These are phyloP conservation scores for Corniculantispora saksenae DNA, from an alignment of 2,329 filamentous ascomycete species.

Conservation along the genomic window DNA sequence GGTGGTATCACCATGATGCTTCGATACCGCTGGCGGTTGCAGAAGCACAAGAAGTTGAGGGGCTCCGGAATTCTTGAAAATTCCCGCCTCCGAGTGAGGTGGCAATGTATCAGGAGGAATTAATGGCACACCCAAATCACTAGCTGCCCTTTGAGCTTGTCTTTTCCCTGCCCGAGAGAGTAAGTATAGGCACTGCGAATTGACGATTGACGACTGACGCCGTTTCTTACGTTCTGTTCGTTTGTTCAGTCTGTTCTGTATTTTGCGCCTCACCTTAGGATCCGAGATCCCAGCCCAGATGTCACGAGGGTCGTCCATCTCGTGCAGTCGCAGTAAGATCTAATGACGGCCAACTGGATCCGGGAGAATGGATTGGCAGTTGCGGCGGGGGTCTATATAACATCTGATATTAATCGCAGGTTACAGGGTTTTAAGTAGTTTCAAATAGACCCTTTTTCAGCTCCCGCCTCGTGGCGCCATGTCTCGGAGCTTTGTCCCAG, in stretches of 20 bases:
- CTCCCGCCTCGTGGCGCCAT: too few species aligned
- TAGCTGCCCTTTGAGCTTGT: background rate
- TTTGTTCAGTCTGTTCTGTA: background rate
- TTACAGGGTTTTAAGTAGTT: too few species aligned
- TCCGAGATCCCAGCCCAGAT: background rate
- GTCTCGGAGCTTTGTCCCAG: too few species aligned
- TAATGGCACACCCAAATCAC: background rate
- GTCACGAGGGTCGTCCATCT: background rate
- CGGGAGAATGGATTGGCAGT: too few species aligned
- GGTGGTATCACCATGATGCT: background rate
- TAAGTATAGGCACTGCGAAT: too few species aligned
- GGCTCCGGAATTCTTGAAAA: background rate
- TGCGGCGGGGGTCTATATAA: too few species aligned
- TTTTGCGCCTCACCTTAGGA: background rate
- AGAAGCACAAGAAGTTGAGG: background rate
- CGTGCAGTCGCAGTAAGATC: too few species aligned
- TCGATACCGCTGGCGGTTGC: background rate
- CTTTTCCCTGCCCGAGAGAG: background rate
- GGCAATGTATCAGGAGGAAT: background rate
- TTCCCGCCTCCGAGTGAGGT: too few species aligned
- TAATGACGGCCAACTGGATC: too few species aligned
- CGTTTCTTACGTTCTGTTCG: background rate
- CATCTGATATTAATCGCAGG: too few species aligned
- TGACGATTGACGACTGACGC: too few species aligned
- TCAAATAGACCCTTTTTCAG: too few species aligned